Conservation (phyloP, 331 rosid species). For the Quercus phellos region DNA sequence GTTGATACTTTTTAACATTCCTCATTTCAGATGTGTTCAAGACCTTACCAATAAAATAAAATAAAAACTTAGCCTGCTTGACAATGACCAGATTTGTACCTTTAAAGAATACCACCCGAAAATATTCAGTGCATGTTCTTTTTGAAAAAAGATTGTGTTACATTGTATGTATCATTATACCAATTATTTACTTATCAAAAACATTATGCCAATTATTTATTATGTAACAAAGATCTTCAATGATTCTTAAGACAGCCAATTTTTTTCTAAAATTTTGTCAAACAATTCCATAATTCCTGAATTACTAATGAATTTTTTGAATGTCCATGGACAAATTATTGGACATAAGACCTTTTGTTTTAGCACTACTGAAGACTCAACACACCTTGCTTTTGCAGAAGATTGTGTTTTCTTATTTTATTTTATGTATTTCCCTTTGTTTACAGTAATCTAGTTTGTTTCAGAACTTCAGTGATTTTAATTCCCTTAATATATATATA, state of each 20-base stretch:
- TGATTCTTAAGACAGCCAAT: neutral
- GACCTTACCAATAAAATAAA: too few relatives aligned
- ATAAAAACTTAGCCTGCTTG: too few relatives aligned
- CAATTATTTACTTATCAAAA: neutral
- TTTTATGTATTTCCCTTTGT: neutral
- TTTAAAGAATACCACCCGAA: neutral
- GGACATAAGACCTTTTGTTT: neutral
- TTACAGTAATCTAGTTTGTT: neutral
- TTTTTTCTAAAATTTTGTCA: neutral
- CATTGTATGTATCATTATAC: neutral
- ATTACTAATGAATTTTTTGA: neutral
- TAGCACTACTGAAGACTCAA: neutral
- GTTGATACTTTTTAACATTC: neutral
- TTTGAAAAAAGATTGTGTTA: neutral
- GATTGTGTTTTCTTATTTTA: neutral
- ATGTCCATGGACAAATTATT: neutral
- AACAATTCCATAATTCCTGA: neutral
- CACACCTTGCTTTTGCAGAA: neutral
- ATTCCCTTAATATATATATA: too few relatives aligned
- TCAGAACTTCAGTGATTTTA: neutral
- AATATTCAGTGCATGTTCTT: neutral
- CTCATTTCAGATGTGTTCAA: neutral
- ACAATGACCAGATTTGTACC: too few relatives aligned
- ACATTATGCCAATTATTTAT: neutral
- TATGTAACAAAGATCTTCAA: neutral